These are phyloP conservation scores for Tricladium varicosporioides DNA, from an alignment of 2,329 filamentous ascomycete genomes.

Conservation along the genomic window DNA sequence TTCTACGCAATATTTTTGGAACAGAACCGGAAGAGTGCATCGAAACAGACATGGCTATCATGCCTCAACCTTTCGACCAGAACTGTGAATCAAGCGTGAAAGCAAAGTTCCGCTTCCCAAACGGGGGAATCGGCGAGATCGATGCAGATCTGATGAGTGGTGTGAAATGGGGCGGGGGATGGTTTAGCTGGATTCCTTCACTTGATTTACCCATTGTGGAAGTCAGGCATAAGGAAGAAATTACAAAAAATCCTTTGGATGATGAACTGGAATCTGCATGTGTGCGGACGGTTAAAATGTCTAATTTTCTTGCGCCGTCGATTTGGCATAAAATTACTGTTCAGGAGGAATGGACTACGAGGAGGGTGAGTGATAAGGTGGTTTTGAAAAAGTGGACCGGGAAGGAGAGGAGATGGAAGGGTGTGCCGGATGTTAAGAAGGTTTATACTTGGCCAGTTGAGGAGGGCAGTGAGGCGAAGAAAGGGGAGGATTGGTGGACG, in stretches of 20 bases:
- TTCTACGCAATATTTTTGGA: conserved; percentile 40
- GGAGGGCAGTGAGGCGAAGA: conserved; percentile 1
- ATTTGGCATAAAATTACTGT: conserved; percentile 26
- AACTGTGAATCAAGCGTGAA: conserved; percentile 36
- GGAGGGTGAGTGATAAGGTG: conserved; percentile 10
- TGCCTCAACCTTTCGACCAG: conserved; percentile 33
- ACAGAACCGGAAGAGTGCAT: conserved; percentile 40
- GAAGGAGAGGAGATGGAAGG: conserved; percentile 7
- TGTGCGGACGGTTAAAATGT: conserved; percentile 20
- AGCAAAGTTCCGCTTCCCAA: conserved; percentile 40
- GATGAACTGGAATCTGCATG: conserved; percentile 19
- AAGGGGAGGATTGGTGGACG: conserved; percentile 40
- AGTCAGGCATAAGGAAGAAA: conserved; percentile 45
- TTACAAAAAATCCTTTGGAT: conserved; percentile 47
- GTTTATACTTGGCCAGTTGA: conserved; percentile 20
- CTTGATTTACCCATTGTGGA: conserved; percentile 24
- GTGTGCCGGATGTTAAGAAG: conserved; percentile 4
- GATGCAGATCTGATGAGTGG: conserved; percentile 29
- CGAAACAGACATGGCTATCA: conserved; percentile 30
- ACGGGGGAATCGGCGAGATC: conserved; percentile 37
- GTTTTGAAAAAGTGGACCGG: conserved; percentile 21
- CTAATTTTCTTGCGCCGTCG: conserved; percentile 17
- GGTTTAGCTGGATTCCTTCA: conserved; percentile 25
- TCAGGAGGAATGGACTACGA: conserved; percentile 17
- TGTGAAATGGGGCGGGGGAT: conserved; percentile 3